Conservation (phyloP, 805 yeast genomes). For the Saccharomycopsis vini region DNA sequence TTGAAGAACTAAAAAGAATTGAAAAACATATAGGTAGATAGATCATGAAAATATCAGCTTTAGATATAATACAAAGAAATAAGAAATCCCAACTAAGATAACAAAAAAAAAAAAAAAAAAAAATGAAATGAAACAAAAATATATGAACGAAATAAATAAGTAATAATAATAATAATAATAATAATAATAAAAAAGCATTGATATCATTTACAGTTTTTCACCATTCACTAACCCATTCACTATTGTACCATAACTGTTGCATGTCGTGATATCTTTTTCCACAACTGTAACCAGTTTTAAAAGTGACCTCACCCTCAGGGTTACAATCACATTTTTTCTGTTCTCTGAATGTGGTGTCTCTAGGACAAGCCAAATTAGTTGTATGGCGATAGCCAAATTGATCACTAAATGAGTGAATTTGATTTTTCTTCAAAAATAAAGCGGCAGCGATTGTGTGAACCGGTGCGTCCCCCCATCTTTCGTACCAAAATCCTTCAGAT, state of each 20-base stretch:
- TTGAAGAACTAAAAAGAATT: too few species aligned
- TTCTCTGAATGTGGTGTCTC: slow-evolving; percentile 37
- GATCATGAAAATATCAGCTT: background rate
- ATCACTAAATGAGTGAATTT: slow-evolving; percentile 52
- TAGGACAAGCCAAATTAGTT: slow-evolving; percentile 53
- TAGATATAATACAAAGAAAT: background rate
- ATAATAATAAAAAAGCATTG: background rate
- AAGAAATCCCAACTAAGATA: background rate
- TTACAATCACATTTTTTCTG: slow-evolving; percentile 66
- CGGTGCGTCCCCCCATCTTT: slow-evolving; percentile 78
- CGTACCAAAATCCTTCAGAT: slow-evolving; percentile 63
- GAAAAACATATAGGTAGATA: background rate
- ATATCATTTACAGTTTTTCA: too few species aligned
- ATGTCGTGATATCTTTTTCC: slow-evolving; percentile 27
- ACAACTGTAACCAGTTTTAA: slow-evolving; percentile 35
- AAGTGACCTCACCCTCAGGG: slow-evolving; percentile 64
- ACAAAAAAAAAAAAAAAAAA: too few species aligned
- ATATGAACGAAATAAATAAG: too few species aligned
- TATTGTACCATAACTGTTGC: slow-evolving; percentile 3
- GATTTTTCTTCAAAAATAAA: slow-evolving; percentile 39
- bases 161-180: background rate
- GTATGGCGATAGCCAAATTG: slow-evolving; percentile 46
- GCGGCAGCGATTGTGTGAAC: slow-evolving; percentile 60
- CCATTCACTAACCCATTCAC: slow-evolving; percentile 14
- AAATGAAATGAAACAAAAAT: background rate